Evolutionary conservation across 345 rosid species (phyloP).

Genomic region (Eucalyptus coolabah): DNA sequence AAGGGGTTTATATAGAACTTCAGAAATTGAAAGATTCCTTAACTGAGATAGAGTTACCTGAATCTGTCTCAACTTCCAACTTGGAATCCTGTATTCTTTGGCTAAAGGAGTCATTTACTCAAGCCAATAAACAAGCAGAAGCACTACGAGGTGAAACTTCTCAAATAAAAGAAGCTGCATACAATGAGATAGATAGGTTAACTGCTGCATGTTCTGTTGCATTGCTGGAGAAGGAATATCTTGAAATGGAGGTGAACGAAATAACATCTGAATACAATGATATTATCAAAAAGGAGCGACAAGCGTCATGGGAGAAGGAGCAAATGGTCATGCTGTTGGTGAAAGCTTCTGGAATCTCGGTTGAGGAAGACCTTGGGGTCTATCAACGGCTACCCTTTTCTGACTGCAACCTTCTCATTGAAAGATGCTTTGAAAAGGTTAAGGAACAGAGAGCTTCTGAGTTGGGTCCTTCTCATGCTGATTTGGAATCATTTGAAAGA

Average conservation of each 20-base stretch:
- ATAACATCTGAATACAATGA: conserved; percentile 23
- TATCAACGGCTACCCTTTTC: conserved; percentile 2
- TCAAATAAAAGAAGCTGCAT: conserved; percentile 26
- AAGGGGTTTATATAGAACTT: conserved; percentile 29
- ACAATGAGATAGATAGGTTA: conserved; percentile 36
- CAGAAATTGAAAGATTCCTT: conserved; percentile 46
- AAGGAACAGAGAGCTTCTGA: conserved; percentile 31
- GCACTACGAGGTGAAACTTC: conserved; percentile 36
- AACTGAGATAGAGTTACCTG: conserved; percentile 46
- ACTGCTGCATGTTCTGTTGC: conserved; percentile 43
- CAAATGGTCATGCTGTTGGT: conserved; percentile 40
- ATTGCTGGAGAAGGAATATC: conserved; percentile 50
- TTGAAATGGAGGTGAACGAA: conserved; percentile 34
- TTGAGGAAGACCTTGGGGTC: conserved; percentile 15
- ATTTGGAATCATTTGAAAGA: conserved; percentile 33
- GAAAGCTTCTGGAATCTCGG: conserved; percentile 39
- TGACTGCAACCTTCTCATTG: conserved; percentile 25
- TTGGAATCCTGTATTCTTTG: conserved; percentile 47
- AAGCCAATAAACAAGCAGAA: conserved; percentile 35
- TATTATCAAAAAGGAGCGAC: conserved; percentile 21
- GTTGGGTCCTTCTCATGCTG: conserved; percentile 5
- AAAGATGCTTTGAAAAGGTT: conserved; percentile 46
- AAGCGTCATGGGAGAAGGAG: conserved; percentile 40
- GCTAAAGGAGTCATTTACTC: conserved; percentile 56
- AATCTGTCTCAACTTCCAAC: conserved; percentile 36